Conservation (phyloP, 306 rosid species). For the Nissolia schottii region DNA sequence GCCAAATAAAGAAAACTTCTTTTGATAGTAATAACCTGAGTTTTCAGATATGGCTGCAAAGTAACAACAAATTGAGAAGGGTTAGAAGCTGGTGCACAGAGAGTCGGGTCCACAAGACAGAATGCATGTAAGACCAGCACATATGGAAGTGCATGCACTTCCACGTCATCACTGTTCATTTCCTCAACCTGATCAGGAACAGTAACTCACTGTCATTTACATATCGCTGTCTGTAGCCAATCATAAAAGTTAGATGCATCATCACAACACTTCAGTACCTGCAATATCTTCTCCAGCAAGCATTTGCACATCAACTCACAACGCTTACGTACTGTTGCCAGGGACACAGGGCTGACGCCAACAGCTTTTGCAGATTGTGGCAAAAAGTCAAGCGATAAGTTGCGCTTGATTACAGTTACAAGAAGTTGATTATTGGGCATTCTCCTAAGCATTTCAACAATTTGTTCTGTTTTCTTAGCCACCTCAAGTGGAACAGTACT, state of each 20-base stretch:
- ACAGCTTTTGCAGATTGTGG: conserved; percentile 89
- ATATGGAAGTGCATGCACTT: conserved; percentile 73
- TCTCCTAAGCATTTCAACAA: conserved; percentile 82
- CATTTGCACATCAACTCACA: conserved; percentile 99
- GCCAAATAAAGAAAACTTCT: conserved; percentile 8
- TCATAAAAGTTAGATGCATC: not conserved
- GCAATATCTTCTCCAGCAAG: conserved; percentile 89
- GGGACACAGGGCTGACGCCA: conserved; percentile 76
- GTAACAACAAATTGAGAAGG: conserved; percentile 96
- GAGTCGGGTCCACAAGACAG: conserved; percentile 88
- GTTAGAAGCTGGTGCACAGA: conserved; percentile 89
- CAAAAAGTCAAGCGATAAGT: conserved; percentile 91
- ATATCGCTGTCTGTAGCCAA: conserved; percentile 4
- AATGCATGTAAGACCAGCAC: conserved; percentile 89
- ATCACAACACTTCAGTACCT: conserved; percentile 44
- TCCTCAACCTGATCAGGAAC: conserved; percentile 75
- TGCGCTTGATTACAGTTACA: conserved; percentile 83
- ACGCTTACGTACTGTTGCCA: conserved; percentile 82
- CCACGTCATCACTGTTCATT: conserved; percentile 62
- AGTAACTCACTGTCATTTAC: conserved; percentile 1
- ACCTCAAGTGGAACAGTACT: conserved; percentile 90
- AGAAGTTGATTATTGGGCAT: conserved; percentile 86
- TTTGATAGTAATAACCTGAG: conserved; percentile 56
- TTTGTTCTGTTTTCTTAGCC: conserved; percentile 85
- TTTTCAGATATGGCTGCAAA: conserved; percentile 92